Conservation (phyloP, 1,139 yeast species). For the Debaryomycetaceae sp. region DNA sequence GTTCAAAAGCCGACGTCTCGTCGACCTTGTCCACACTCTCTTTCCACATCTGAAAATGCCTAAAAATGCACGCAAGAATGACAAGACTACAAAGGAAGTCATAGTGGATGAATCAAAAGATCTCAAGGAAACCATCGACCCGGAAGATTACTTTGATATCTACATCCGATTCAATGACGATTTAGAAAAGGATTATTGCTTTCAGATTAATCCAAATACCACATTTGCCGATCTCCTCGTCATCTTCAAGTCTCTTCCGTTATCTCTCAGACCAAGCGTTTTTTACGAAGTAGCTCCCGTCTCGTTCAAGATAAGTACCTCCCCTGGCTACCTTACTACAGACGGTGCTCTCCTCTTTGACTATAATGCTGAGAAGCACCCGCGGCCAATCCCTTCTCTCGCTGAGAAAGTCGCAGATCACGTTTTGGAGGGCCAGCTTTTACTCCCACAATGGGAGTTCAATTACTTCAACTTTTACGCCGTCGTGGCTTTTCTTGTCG, state of each 20-base stretch:
- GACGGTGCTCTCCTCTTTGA: slow-evolving; percentile 73
- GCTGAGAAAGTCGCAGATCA: slow-evolving; percentile 43
- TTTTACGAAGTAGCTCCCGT: slow-evolving; percentile 57
- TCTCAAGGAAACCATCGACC: slow-evolving; percentile 1
- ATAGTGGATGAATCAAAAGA: background rate
- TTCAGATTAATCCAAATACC: slow-evolving; percentile 51
- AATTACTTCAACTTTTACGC: slow-evolving; percentile 38
- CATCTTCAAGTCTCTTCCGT: slow-evolving; percentile 58
- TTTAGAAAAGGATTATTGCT: slow-evolving; percentile 80
- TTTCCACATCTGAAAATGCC: background rate
- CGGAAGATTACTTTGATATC: slow-evolving; percentile 40
- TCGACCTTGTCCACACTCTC: too few species aligned
- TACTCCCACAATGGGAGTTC: slow-evolving; percentile 70
- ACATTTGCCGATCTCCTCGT: slow-evolving; percentile 48
- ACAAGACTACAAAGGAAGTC: slow-evolving; percentile 2
- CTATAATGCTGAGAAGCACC: slow-evolving; percentile 37
- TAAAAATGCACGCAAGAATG: slow-evolving; percentile 49
- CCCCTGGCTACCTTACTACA: slow-evolving; percentile 79
- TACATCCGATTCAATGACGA: slow-evolving; percentile 82
- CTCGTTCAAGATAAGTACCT: slow-evolving; percentile 55
- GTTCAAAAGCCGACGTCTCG: too few species aligned
- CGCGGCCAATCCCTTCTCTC: slow-evolving; percentile 31
- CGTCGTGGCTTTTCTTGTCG: slow-evolving; percentile 34
- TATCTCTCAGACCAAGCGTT: slow-evolving; percentile 68
- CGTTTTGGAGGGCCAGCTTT: slow-evolving; percentile 84